These are phyloP conservation scores for Cercospora zeae-maydis DNA, from an alignment of 2,329 filamentous ascomycete genomes.

Conservation along the genomic window DNA sequence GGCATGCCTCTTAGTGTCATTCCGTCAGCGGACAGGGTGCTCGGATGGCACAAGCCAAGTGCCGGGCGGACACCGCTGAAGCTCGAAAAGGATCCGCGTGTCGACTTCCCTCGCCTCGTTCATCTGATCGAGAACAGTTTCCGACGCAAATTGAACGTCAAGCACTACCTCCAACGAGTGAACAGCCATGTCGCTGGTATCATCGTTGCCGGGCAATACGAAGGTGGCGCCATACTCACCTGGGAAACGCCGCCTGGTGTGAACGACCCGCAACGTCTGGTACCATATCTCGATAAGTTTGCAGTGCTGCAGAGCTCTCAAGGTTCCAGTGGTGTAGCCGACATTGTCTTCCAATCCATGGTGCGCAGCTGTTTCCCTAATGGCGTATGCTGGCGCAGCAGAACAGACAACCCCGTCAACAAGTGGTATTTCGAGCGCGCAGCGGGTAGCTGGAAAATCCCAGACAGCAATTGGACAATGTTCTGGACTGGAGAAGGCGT, in stretches of 20 bases:
- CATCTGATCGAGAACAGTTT: slow-evolving; percentile 94
- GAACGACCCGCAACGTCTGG: slow-evolving; percentile 56
- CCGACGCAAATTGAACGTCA: slow-evolving; percentile 73
- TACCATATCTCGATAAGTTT: slow-evolving; percentile 97
- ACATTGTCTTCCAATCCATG: slow-evolving; percentile 96
- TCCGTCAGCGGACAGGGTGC: slow-evolving; percentile 60
- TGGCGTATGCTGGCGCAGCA: slow-evolving; percentile 88
- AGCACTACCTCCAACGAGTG: slow-evolving; percentile 79
- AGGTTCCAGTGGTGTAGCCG: slow-evolving; percentile 79
- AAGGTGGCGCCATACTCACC: slow-evolving; percentile 89
- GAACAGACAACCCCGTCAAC: slow-evolving; percentile 90
- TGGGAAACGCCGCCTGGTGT: slow-evolving; percentile 71
- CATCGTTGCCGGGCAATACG: slow-evolving; percentile 94
- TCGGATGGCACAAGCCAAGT: slow-evolving; percentile 65
- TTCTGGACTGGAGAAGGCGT: slow-evolving; percentile 81
- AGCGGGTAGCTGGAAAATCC: slow-evolving; percentile 75
- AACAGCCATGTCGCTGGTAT: slow-evolving; percentile 78
- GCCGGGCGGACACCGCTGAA: slow-evolving; percentile 60
- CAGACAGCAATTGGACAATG: slow-evolving; percentile 89
- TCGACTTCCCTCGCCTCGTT: slow-evolving; percentile 78
- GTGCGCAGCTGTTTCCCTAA: slow-evolving; percentile 80
- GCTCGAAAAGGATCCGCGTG: slow-evolving; percentile 68
- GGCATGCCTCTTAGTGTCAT: slow-evolving; percentile 86
- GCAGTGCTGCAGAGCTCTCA: slow-evolving; percentile 85
- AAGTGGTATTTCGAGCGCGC: slow-evolving; percentile 99